These are phyloP conservation scores for Boletus tylopilopsis DNA, from an alignment of 768 basidiomycete genomes.

Conservation along the genomic window DNA sequence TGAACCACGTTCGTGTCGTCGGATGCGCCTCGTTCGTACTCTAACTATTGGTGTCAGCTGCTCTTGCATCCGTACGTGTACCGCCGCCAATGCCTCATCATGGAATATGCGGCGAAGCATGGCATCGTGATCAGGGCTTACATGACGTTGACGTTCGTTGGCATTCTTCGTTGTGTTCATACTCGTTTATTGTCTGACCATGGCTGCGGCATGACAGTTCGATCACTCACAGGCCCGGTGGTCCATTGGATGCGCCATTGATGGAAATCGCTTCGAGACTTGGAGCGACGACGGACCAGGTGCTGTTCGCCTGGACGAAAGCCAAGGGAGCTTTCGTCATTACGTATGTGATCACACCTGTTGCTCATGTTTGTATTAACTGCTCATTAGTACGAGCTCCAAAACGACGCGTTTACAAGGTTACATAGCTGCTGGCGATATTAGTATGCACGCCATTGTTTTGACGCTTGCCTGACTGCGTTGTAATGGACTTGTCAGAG, in stretches of 20 bases:
- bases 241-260: slow-evolving; percentile 61
- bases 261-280: slow-evolving; percentile 49
- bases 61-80: slow-evolving; percentile 71
- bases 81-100: slow-evolving; percentile 44
- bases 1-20: slow-evolving; percentile 56
- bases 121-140: slow-evolving; percentile 72
- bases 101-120: slow-evolving; percentile 55
- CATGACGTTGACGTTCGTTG: slow-evolving; percentile 55
- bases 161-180: not conserved
- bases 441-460: slow-evolving; percentile 35
- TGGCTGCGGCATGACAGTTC: slow-evolving; percentile 39
- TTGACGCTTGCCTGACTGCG: no score
- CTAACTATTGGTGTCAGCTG: slow-evolving; percentile 42
- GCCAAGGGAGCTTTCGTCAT: slow-evolving; percentile 65
- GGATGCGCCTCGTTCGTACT: not conserved
- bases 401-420: slow-evolving; percentile 62
- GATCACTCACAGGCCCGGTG: slow-evolving; percentile 57
- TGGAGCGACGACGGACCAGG: slow-evolving; percentile 57
- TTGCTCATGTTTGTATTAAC: not conserved
- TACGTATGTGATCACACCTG: slow-evolving; percentile 40
- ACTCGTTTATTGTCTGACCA: not conserved
- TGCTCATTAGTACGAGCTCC: slow-evolving; percentile 49
- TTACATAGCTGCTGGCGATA: slow-evolving; percentile 64
- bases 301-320: slow-evolving; percentile 70
- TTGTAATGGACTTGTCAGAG: slow-evolving; percentile 26